Percentiles rank a stretch among this genome's conserved stretches.
Evolutionary conservation across 2,329 filamentous ascomycete species (phyloP).

Genomic region (Monosporascus ibericus): DNA sequence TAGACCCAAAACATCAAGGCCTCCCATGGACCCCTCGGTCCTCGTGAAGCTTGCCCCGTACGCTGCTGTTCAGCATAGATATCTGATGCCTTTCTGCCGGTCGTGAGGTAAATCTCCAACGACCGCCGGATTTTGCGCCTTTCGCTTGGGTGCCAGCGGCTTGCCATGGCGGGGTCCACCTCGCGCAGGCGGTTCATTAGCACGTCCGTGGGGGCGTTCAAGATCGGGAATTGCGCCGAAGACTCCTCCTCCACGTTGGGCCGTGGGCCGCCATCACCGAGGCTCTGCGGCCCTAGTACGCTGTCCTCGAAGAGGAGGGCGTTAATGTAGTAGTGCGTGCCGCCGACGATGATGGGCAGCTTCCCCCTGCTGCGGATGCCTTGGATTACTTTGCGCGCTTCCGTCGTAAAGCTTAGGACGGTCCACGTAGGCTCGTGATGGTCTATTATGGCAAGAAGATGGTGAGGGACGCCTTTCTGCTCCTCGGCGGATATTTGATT

Average conservation of each 20-base stretch:
- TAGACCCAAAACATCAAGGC: constrained; percentile 84
- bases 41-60: constrained; percentile 19
- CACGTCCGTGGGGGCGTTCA: constrained; percentile 63
- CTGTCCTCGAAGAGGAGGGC: constrained; percentile 76
- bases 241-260: constrained; percentile 27
- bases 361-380: constrained; percentile 75
- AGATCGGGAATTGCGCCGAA: constrained; percentile 56
- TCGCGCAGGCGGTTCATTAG: constrained; percentile 68
- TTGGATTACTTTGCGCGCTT: constrained; percentile 62
- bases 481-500: constrained; percentile 81
- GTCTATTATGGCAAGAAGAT: constrained; percentile 74
- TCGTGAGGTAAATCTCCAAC: constrained; percentile 82
- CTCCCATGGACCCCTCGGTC: constrained; percentile 34
- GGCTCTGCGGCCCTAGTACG: constrained; percentile 39
- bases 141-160: constrained; percentile 91
- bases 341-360: constrained; percentile 85
- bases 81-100: constrained; percentile 74
- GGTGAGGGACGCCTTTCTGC: constrained; percentile 75
- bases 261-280: constrained; percentile 29
- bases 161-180: constrained; percentile 85
- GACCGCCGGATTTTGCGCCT: constrained; percentile 83
- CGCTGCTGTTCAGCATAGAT: constrained; percentile 74
- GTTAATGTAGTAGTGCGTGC: constrained; percentile 93
- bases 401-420: constrained; percentile 68
- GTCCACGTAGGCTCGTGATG: constrained; percentile 77